A percentile compares a stretch with the other conserved stretches of the same genome.
Evolutionary conservation across 106 monocot genomes (phyloP).

Genomic region (Agapanthus africanus): DNA sequence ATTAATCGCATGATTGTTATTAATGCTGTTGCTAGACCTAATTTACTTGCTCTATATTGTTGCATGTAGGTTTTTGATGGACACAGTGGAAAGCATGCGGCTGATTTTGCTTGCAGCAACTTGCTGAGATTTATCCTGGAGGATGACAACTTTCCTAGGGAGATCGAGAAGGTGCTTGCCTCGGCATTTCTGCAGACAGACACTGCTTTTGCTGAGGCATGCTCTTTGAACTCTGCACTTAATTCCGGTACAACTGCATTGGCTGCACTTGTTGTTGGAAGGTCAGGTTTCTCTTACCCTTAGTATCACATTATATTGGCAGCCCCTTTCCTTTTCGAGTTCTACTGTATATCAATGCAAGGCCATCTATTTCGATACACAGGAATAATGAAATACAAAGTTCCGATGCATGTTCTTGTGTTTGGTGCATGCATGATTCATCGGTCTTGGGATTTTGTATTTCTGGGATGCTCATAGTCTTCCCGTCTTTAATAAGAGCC

Average conservation of each 20-base stretch:
- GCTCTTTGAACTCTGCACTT: conserved; percentile 57
- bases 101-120: conserved; percentile 74
- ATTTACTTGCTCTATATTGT: not conserved
- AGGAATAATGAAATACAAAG: too few relatives aligned
- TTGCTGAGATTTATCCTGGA: conserved; percentile 59
- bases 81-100: conserved; percentile 91
- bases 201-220: conserved; percentile 80
- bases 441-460: too few relatives aligned
- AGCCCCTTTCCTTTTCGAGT: too few relatives aligned
- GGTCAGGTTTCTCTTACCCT: conserved; percentile 32
- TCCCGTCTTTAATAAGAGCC: too few relatives aligned
- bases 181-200: conserved; percentile 84
- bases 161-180: conserved; percentile 61
- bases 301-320: too few relatives aligned
- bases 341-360: too few relatives aligned
- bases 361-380: too few relatives aligned
- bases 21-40: too few relatives aligned
- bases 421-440: too few relatives aligned
- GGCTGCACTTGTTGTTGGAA: conserved; percentile 70
- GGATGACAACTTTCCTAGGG: conserved; percentile 51
- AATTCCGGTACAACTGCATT: conserved; percentile 85
- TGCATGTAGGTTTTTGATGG: conserved; percentile 79
- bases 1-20: too few relatives aligned
- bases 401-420: too few relatives aligned
- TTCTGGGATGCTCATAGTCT: too few relatives aligned